Conservation (phyloP, 2,329 filamentous ascomycete species). For the Chalaropsis thielavioides region DNA sequence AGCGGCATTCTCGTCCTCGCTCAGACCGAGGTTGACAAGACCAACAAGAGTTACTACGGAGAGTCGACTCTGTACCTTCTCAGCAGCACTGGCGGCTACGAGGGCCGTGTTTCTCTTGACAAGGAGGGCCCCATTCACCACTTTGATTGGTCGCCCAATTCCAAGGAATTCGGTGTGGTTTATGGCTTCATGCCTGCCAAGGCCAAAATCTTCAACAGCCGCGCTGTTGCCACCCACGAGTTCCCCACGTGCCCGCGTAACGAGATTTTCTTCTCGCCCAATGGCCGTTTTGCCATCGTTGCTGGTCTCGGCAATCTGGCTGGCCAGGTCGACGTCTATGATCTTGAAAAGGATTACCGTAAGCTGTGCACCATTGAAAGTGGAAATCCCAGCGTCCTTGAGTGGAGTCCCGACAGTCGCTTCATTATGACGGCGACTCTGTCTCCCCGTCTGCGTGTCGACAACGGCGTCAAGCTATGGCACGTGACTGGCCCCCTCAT, state of each 20-base stretch:
- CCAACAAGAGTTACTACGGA: slow-evolving; percentile 98
- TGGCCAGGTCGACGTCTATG: slow-evolving; percentile 95
- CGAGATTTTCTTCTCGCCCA: slow-evolving; percentile 88
- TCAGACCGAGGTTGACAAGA: slow-evolving; percentile 95
- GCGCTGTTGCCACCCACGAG: slow-evolving; percentile 66
- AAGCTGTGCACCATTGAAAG: slow-evolving; percentile 92
- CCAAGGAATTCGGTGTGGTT: slow-evolving; percentile 91
- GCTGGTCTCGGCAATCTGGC: slow-evolving; percentile 96
- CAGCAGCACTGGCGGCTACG: slow-evolving; percentile 79
- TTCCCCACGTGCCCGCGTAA: slow-evolving; percentile 84
- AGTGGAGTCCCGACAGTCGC: slow-evolving; percentile 92
- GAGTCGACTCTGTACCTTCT: slow-evolving; percentile 95
- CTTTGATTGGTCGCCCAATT: slow-evolving; percentile 95
- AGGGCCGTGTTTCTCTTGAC: slow-evolving; percentile 81
- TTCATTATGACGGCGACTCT: slow-evolving; percentile 97
- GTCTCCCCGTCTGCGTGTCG: slow-evolving; percentile 83
- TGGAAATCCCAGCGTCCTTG: slow-evolving; percentile 87
- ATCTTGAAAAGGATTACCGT: slow-evolving; percentile 74
- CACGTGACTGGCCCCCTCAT: slow-evolving; percentile 77
- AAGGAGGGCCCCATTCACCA: slow-evolving; percentile 98
- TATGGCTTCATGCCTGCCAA: slow-evolving; percentile 99
- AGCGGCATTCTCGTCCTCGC: slow-evolving; percentile 87
- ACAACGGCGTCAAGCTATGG: slow-evolving; percentile 93
- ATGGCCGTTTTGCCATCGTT: slow-evolving; percentile 81
- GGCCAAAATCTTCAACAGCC: slow-evolving; percentile 91